Evolutionary conservation across 2,329 filamentous ascomycete genomes (phyloP), one percentile per base, ranked within the genome.

Genomic region (Coleophoma eucalyptorum): DNA sequence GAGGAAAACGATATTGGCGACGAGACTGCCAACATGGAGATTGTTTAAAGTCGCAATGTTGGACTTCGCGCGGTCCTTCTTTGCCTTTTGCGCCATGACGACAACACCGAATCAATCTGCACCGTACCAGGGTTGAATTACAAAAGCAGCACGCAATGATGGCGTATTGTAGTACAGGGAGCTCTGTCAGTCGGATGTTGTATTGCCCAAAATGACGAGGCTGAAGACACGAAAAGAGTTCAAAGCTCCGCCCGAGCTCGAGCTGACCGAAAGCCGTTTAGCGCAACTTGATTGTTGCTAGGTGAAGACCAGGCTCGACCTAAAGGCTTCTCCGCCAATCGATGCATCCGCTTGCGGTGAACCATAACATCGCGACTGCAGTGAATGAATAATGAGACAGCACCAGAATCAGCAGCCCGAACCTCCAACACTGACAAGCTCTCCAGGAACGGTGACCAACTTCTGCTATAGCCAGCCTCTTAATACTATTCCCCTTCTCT

Each of bases 21-120:
- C 65, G 54, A 89, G 74, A 43, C 90, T 86, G 55, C 88, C 87
- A 50, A 89, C 74, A 68, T 96, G 93, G 21, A 94, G 89, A 65
- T 84, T 89, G 65, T 87, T 89, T 43, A 99, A 84, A 41, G 87
- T 78, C 33, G 82, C 75, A 43, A 81, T 76, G 70, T 97, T 97
- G 71, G 87, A 83, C 60, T 87, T 87, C 51, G 94, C 94, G 50
- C 86, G 79, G 56, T 73, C 71, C 50, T 67, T 67, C 51, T 62
- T 66, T 20, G 64, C 63, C 53, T 67, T 67, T 53, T 67, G 64
- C 37, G 64, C 65, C 65, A 67, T 67, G 32, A 26, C 26, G 26
- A 26, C 26, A 26, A 26, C 26, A 5, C 4, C 26, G 26, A 26
- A 26, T 26, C 26, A 8, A 26, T 26, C 10, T 26, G 26, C 26